Evolutionary conservation across 352 stramenopile species (phyloP), one percentile per base, ranked within the genome.

Genomic region (Phytopythium cucurbitacearum): DNA sequence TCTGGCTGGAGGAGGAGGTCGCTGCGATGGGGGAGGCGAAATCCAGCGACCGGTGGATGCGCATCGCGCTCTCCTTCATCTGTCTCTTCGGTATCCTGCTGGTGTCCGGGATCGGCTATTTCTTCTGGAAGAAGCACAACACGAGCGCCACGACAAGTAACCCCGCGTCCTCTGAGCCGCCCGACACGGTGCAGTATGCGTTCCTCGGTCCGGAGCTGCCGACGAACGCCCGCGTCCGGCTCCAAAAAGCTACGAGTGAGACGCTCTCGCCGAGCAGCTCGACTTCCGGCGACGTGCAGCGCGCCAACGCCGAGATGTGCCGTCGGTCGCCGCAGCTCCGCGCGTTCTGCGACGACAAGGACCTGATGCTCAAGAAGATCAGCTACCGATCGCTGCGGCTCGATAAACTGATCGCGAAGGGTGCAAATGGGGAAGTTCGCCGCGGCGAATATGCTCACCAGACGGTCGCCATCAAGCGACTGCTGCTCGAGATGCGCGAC

Each of bases 391-490:
- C 21, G 2, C 15, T 65, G 3, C 40, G 46, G 6, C 62, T 65
- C 38, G 16, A 39, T 7, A 55, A 49, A 34, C 7, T 57, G 1
- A 51, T 72, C 3, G 59, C 60, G 0, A 57, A 40, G 16, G 60
- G 60, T 7, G 55, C 60, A 0, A 59, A 62, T 34, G 64, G 59
- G 13, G 64, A 57, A 49, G 57, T 64, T 32, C 61, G 56, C 55
- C 41, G 56, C 6, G 67, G 53, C 8, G 41, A 60, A 11, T 64
- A 65, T 34, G 47, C 47, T 0, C 48, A 51, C 8, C 28, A 59
- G n/a, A 28, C 16, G 5, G 56, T 76, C 21, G 67, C 55, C 13
- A 64, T 76, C 40, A 73, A 73, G 46, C 41, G 56, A 12, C 34
- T 65, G 42, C 15, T 61, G 11, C 15, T 35, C 11, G 59, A 60